Conservation (phyloP, 2,329 filamentous ascomycete genomes). For the Ascochyta pisi region DNA sequence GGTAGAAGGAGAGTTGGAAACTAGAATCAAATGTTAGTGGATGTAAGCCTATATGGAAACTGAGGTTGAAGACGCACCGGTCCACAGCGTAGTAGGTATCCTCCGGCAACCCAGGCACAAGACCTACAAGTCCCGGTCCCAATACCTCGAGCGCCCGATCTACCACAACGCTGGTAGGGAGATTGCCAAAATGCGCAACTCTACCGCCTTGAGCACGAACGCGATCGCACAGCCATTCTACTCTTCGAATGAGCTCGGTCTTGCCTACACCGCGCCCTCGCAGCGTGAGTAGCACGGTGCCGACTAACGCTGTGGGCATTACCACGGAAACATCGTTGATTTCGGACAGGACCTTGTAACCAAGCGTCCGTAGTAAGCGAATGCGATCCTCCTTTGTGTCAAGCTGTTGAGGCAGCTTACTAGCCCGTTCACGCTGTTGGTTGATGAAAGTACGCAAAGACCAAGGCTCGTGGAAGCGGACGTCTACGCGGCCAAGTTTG, state of each 20-base stretch:
- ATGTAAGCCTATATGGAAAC: constrained; percentile 13
- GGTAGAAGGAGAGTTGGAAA: constrained; percentile 97
- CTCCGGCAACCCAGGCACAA: constrained; percentile 80
- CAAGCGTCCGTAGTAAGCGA: constrained; percentile 81
- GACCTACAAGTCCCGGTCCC: constrained; percentile 84
- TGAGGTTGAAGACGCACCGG: constrained; percentile 51
- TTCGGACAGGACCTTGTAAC: constrained; percentile 89
- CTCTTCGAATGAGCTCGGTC: constrained; percentile 80
- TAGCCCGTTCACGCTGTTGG: constrained; percentile 71
- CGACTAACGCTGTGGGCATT: constrained; percentile 96
- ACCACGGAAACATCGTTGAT: constrained; percentile 97
- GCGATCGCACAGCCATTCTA: constrained; percentile 87
- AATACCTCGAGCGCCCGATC: constrained; percentile 90
- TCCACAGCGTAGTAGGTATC: constrained; percentile 95
- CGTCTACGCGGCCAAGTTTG: constrained; percentile 88
- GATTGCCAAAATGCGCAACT: constrained; percentile 89
- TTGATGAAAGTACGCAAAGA: constrained; percentile 82
- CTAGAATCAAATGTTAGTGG: constrained; percentile 29
- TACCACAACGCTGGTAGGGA: constrained; percentile 80
- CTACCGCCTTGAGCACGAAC: constrained; percentile 86
- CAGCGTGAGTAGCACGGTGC: constrained; percentile 89
- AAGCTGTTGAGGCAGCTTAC: constrained; percentile 45
- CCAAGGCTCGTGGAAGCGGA: constrained; percentile 97
- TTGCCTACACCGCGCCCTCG: constrained; percentile 91
- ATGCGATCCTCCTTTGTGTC: constrained; percentile 61